Conservation (phyloP, 345 rosid genomes). For the Erysimum cheiranthoides region DNA sequence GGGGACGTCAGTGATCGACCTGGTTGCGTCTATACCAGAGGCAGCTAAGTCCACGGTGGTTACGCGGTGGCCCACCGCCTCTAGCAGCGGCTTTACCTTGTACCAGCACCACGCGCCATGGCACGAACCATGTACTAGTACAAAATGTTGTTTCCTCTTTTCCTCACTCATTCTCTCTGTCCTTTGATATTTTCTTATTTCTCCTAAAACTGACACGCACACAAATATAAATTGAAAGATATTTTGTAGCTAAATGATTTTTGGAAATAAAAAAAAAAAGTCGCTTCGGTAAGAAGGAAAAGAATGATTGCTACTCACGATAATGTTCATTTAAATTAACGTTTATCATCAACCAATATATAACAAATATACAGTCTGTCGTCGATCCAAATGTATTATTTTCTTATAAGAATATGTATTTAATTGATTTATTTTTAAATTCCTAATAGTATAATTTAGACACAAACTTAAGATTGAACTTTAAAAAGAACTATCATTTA, state of each 20-base stretch:
- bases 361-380: background rate
- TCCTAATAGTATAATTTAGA: background rate
- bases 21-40: conserved; percentile 52
- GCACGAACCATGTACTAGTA: conserved; percentile 64
- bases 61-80: conserved; percentile 57
- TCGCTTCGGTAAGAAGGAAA: background rate
- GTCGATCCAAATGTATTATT: background rate
- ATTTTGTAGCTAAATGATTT: background rate
- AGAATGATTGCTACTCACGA: conserved; percentile 18
- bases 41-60: conserved; percentile 59
- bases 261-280: background rate
- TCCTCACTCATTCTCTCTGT: conserved; percentile 29
- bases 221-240: background rate
- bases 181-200: background rate
- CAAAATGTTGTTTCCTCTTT: conserved; percentile 51
- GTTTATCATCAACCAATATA: conserved; percentile 11
- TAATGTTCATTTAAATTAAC: background rate
- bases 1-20: conserved; percentile 51
- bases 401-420: background rate
- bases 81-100: conserved; percentile 62
- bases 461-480: background rate
- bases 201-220: background rate
- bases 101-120: conserved; percentile 77
- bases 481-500: background rate
- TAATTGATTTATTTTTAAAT: background rate